Percentiles rank a stretch among this genome's conserved stretches.
These are phyloP conservation scores for Saccharomyces hybrid DNA, from an alignment of 1,139 yeast genomes.

Conservation along the genomic window DNA sequence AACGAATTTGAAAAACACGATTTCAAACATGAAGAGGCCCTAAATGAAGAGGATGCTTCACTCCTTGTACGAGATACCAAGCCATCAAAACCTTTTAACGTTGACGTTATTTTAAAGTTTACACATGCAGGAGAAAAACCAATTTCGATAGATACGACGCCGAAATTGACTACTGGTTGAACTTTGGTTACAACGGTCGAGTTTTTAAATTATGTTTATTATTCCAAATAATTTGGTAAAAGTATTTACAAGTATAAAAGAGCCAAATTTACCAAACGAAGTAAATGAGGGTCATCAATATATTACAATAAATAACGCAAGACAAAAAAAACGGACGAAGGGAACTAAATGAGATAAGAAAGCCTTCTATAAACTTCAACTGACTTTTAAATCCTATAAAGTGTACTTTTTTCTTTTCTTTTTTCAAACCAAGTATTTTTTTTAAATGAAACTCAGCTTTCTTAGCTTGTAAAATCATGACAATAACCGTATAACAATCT, in stretches of 20 bases:
- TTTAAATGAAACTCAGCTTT: neutral
- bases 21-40: constrained; percentile 39
- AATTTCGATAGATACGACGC: neutral
- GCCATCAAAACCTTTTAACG: constrained; percentile 27
- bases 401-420: neutral
- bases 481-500: constrained; percentile 66
- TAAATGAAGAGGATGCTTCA: neutral
- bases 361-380: neutral
- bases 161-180: neutral
- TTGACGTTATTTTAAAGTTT: constrained; percentile 35
- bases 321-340: neutral
- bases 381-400: neutral
- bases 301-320: neutral
- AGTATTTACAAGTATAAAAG: neutral
- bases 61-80: constrained; percentile 7
- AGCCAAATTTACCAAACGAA: neutral
- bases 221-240: neutral
- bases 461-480: constrained; percentile 31
- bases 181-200: neutral
- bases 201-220: neutral
- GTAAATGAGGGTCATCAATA: neutral
- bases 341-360: neutral
- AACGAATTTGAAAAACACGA: constrained; percentile 49
- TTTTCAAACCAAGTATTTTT: neutral
- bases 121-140: constrained; percentile 36